A percentile compares a stretch with the other conserved stretches of the same genome.
Evolutionary conservation across 179 eudicot genomes (phyloP).

Genomic region (Silene noctiflora): DNA sequence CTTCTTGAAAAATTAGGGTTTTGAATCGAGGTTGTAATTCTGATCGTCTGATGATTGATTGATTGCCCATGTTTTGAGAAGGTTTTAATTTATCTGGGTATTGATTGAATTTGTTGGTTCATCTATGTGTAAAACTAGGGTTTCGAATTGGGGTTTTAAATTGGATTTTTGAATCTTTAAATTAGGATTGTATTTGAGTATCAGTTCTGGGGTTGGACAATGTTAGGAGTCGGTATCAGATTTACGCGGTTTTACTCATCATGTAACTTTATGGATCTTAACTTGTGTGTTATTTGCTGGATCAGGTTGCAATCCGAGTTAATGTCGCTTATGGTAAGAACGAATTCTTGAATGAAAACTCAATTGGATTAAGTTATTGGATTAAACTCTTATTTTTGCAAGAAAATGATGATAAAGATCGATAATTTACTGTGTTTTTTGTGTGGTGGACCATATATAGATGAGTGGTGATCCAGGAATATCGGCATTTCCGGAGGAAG

Average conservation of each 20-base stretch:
- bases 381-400: too few species aligned
- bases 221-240: too few species aligned
- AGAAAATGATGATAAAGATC: background rate
- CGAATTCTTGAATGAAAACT: background rate
- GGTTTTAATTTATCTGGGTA: constrained; percentile 11
- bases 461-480: constrained; percentile 89
- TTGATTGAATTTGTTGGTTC: constrained; percentile 12
- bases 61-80: background rate
- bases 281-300: constrained; percentile 8
- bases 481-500: constrained; percentile 97
- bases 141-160: constrained; percentile 7
- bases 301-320: constrained; percentile 91
- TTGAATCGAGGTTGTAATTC: constrained; percentile 1
- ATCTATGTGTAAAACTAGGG: constrained; percentile 16
- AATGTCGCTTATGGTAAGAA: constrained; percentile 91
- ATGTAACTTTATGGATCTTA: background rate
- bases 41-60: background rate
- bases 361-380: too few species aligned
- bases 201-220: too few species aligned
- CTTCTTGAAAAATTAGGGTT: background rate
- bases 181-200: background rate
- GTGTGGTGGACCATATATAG: constrained; percentile 30
- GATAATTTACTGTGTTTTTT: background rate
- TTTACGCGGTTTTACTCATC: too few species aligned
- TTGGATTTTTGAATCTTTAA: background rate